Conservation (phyloP, 2,329 filamentous ascomycete species). For the Trichophyton simii region DNA sequence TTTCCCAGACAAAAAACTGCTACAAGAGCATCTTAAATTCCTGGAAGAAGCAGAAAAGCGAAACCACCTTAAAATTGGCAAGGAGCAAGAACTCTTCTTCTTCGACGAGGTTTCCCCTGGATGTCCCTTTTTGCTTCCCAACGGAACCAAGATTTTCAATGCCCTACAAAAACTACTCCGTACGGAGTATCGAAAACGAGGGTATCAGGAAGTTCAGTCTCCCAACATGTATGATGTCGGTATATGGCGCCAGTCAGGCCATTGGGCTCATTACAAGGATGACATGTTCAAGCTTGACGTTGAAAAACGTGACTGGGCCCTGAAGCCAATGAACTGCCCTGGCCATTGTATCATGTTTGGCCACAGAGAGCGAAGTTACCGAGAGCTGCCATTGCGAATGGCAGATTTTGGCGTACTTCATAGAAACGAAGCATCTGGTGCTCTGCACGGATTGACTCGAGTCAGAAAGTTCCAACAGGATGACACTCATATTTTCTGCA, state of each 20-base stretch:
- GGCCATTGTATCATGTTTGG: constrained; percentile 83
- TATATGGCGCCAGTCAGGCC: constrained; percentile 87
- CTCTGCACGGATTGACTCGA: constrained; percentile 77
- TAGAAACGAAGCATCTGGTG: constrained; percentile 88
- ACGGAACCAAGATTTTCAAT: constrained; percentile 89
- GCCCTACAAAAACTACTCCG: constrained; percentile 69
- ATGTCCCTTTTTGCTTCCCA: constrained; percentile 81
- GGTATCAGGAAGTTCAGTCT: constrained; percentile 88
- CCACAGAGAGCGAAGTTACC: constrained; percentile 72
- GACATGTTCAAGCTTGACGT: constrained; percentile 82
- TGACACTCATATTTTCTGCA: constrained; percentile 92
- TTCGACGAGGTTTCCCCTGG: constrained; percentile 92
- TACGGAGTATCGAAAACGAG: constrained; percentile 81
- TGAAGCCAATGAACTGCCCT: constrained; percentile 98
- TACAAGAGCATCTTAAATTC: constrained; percentile 87
- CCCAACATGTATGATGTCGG: constrained; percentile 94
- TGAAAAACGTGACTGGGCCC: constrained; percentile 71
- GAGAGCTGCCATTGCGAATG: constrained; percentile 80
- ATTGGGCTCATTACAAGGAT: constrained; percentile 88
- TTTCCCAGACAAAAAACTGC: constrained; percentile 91
- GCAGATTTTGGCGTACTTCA: constrained; percentile 94
- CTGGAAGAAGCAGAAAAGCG: constrained; percentile 96
- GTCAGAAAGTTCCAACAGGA: constrained; percentile 93
- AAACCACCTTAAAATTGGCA: constrained; percentile 85
- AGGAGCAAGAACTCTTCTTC: constrained; percentile 94